Base-by-base conservation (phyloP, 129 eudicot species). In the Tagetes erecta region DNA sequence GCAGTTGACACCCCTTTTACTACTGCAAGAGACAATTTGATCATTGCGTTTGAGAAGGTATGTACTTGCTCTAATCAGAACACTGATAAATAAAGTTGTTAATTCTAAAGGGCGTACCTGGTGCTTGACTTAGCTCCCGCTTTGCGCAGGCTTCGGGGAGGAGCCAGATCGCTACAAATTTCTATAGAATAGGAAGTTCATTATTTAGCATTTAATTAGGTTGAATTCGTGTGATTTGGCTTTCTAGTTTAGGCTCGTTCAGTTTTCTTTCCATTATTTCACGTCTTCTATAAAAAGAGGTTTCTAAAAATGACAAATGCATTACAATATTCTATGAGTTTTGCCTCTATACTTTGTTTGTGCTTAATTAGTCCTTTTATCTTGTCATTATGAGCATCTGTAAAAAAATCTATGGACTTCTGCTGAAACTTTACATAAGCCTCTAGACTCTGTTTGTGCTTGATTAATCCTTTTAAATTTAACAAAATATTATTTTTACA, bases 1-100 rank as follows among this genome's bases (percentile, higher is more conserved):
- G 97, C 97, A 37, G 97, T 86, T 71, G 94, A 91, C 12, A 86
- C 74, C 59, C 97, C 99, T 64, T 94, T 91, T 65, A 69, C 87
- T 45, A 94, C 97, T 33, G 99, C 99, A 44, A 85, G 97, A 74
- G 99, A 94, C 63, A 94, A 94, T 82, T 79, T 94, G 83, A 88
- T 94, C 49, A 88, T 94, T 82, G 99, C 96, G n/a, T 94, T 94
- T 88, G 99, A 94, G 88, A 94, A 91, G 96, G 98, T 92, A 79
- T 79, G 7, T 72, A 64, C 33, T 66, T 50, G 31, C 44, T 11
- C 44, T 11, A 64, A 60, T 52, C 38, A 38, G 11, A 66, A 59
- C 14, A 73, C 5, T 65, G 9, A 51, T 31, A 39, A 30, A 55
- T 38, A 39, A 27, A 39, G 40, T 38, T n/a, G 37, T 30, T 40